Conservation (phyloP, 768 basidiomycete genomes). For the Mrakia hoshinonis region DNA sequence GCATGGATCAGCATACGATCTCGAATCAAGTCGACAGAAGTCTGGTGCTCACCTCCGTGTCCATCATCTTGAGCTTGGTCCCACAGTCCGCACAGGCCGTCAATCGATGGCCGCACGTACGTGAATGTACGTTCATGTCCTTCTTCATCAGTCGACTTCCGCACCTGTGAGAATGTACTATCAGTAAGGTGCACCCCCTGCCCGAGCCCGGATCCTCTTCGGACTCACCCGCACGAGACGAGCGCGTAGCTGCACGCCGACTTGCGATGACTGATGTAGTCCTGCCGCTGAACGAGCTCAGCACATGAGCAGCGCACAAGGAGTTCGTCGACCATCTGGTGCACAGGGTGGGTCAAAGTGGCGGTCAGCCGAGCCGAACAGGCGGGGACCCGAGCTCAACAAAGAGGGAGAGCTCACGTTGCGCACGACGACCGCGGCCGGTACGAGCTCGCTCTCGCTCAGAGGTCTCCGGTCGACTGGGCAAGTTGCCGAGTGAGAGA, state of each 20-base stretch:
- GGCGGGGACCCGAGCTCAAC: too few relatives aligned
- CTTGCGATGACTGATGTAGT: slow-evolving; percentile 55
- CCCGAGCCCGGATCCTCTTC: not conserved
- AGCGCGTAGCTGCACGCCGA: slow-evolving; percentile 55
- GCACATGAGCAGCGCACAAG: slow-evolving; percentile 63
- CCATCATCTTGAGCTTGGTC: slow-evolving; percentile 39
- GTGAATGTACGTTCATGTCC: slow-evolving; percentile 46
- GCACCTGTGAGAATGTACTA: too few relatives aligned
- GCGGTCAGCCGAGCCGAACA: not conserved
- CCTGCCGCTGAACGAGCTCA: slow-evolving; percentile 58
- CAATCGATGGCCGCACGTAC: slow-evolving; percentile 39
- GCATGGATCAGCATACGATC: not conserved
- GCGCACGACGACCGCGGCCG: not conserved
- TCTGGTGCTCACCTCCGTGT: slow-evolving; percentile 43
- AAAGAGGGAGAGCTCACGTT: not conserved
- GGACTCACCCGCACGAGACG: slow-evolving; percentile 44
- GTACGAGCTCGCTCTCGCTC: slow-evolving; percentile 43
- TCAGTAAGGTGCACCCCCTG: slow-evolving; percentile 43
- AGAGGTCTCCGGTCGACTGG: slow-evolving; percentile 74
- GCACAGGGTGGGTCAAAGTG: too few relatives aligned
- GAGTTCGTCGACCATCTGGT: slow-evolving; percentile 52
- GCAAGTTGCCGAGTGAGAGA: slow-evolving; percentile 61
- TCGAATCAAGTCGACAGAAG: not conserved
- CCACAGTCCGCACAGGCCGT: slow-evolving; percentile 45
- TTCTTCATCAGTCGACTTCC: slow-evolving; percentile 45